Conservation (phyloP, 2,329 filamentous ascomycete species). For the Epichloe hybrida region DNA sequence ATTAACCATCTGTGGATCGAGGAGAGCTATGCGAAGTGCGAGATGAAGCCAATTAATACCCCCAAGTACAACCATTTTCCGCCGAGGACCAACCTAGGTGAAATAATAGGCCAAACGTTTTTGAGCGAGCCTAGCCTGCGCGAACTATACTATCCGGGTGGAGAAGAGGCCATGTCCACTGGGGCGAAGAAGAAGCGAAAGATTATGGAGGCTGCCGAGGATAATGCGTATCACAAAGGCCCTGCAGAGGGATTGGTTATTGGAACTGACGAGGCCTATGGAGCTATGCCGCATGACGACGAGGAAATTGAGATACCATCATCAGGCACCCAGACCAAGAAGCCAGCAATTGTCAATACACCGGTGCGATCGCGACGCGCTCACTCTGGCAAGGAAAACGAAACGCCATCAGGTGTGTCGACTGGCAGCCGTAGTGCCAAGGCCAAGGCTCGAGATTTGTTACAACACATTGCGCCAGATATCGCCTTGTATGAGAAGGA, state of each 20-base stretch:
- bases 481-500: slow-evolving; percentile 89
- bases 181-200: slow-evolving; percentile 34
- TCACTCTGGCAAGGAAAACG: slow-evolving; percentile 64
- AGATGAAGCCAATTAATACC: slow-evolving; percentile 57
- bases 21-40: slow-evolving; percentile 87
- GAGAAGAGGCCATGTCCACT: slow-evolving; percentile 29
- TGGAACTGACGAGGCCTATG: slow-evolving; percentile 27
- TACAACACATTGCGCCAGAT: slow-evolving; percentile 69
- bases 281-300: slow-evolving; percentile 31
- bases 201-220: slow-evolving; percentile 34
- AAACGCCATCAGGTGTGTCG: slow-evolving; percentile 55
- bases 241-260: slow-evolving; percentile 34
- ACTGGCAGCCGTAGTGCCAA: slow-evolving; percentile 79
- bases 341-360: slow-evolving; percentile 16
- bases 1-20: slow-evolving; percentile 96
- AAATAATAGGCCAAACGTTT: slow-evolving; percentile 80
- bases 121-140: slow-evolving; percentile 52
- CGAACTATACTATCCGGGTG: slow-evolving; percentile 57
- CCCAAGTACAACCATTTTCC: slow-evolving; percentile 78
- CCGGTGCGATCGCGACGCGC: slow-evolving; percentile 29
- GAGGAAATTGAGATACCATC: slow-evolving; percentile 18
- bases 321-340: slow-evolving; percentile 15
- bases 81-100: slow-evolving; percentile 75
- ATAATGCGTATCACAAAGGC: slow-evolving; percentile 34
- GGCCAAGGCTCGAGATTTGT: slow-evolving; percentile 60